These are phyloP conservation scores for Aspergillus viridinutans DNA, from an alignment of 2,329 filamentous ascomycete species.

Conservation along the genomic window DNA sequence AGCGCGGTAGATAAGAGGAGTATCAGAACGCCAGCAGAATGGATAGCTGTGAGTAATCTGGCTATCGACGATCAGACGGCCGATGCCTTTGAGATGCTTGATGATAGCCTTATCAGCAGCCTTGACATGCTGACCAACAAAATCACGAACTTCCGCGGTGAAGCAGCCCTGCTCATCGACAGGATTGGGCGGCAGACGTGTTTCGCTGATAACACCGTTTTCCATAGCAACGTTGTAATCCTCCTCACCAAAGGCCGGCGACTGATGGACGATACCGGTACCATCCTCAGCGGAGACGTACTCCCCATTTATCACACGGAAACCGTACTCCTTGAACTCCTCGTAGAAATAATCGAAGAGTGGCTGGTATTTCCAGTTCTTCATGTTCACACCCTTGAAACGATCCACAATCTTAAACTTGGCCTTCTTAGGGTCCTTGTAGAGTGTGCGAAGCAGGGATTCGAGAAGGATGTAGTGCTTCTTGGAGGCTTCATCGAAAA, in stretches of 20 bases:
- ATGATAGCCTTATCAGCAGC: conserved; percentile 90
- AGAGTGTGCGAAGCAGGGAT: conserved; percentile 72
- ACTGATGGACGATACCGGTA: conserved; percentile 90
- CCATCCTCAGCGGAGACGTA: conserved; percentile 89
- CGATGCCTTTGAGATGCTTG: conserved; percentile 74
- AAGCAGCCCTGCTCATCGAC: conserved; percentile 82
- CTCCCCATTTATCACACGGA: conserved; percentile 73
- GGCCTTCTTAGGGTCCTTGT: conserved; percentile 94
- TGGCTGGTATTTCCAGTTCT: conserved; percentile 84
- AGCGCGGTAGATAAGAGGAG: conserved; percentile 84
- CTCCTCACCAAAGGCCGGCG: conserved; percentile 91
- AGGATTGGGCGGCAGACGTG: conserved; percentile 78
- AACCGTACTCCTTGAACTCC: conserved; percentile 79
- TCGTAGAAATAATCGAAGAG: conserved; percentile 88
- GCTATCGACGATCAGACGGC: conserved; percentile 75
- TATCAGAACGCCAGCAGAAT: conserved; percentile 93
- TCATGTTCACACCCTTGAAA: conserved; percentile 76
- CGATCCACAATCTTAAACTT: conserved; percentile 81
- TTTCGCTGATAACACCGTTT: conserved; percentile 71
- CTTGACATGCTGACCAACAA: conserved; percentile 84
- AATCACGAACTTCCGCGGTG: conserved; percentile 71
- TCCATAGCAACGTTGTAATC: conserved; percentile 83
- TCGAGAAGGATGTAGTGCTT: conserved; percentile 85
- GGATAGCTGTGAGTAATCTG: conserved; percentile 89
- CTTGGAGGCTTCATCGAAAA: conserved; percentile 73